Evolutionary conservation across 2,329 filamentous ascomycete species (phyloP).

Genomic region (Amesomyces nigricolor): DNA sequence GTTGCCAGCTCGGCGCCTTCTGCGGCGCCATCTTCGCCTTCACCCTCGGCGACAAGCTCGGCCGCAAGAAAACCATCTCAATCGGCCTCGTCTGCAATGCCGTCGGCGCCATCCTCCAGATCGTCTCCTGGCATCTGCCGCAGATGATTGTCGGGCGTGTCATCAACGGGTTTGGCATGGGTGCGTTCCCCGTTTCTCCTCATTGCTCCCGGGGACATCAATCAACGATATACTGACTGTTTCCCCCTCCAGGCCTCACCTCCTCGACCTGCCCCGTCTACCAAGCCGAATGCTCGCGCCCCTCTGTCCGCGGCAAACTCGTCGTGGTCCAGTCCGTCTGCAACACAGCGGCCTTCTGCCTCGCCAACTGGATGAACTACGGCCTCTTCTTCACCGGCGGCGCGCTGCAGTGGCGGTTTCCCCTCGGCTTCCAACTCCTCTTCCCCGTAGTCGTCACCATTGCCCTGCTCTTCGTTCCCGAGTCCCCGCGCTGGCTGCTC

Average conservation of each 20-base stretch:
- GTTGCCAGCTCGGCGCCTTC: slow-evolving; percentile 4
- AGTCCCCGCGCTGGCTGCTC: slow-evolving; percentile 9
- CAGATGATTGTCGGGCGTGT: slow-evolving; percentile 10
- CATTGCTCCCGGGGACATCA: no score
- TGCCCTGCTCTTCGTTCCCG: slow-evolving; percentile 6
- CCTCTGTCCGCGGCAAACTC: slow-evolving; percentile 5
- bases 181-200: neutral
- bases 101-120: slow-evolving; percentile 7
- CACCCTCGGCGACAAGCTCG: slow-evolving; percentile 10
- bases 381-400: slow-evolving; percentile 8
- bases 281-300: slow-evolving; percentile 10
- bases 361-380: slow-evolving; percentile 13
- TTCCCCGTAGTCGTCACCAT: slow-evolving; percentile 6
- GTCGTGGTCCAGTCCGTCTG: slow-evolving; percentile 8
- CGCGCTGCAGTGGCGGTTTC: slow-evolving; percentile 11
- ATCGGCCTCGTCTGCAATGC: slow-evolving; percentile 7
- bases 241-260: neutral
- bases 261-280: slow-evolving; percentile 9
- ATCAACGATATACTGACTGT: neutral
- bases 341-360: slow-evolving; percentile 10
- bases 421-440: slow-evolving; percentile 8
- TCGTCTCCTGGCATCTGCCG: slow-evolving; percentile 7
- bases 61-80: slow-evolving; percentile 8
- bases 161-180: slow-evolving; percentile 10
- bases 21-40: slow-evolving; percentile 12